These are phyloP conservation scores for Byssoonygena ceratinophila DNA, from an alignment of 2,329 filamentous ascomycete genomes.

Conservation along the genomic window DNA sequence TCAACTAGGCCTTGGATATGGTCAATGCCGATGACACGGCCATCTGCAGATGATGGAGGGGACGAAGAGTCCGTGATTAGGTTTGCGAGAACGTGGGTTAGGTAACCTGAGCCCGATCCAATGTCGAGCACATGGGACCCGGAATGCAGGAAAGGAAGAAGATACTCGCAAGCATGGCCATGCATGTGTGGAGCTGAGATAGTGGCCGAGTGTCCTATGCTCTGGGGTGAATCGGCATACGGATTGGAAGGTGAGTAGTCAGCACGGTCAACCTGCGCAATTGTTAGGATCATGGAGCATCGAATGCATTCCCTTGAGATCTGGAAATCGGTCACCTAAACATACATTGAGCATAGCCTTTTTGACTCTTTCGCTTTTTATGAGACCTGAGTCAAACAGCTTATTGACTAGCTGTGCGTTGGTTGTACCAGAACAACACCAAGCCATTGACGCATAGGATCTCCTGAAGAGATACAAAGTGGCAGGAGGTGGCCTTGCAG, in stretches of 20 bases:
- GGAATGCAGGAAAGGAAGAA: slow-evolving; percentile 48
- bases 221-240: slow-evolving; percentile 63
- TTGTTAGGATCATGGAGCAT: not conserved
- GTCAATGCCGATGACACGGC: slow-evolving; percentile 59
- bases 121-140: slow-evolving; percentile 57
- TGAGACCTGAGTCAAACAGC: slow-evolving; percentile 59
- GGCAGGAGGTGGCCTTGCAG: not conserved
- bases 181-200: slow-evolving; percentile 68
- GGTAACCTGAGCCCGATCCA: slow-evolving; percentile 66
- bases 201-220: slow-evolving; percentile 57
- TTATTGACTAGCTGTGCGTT: slow-evolving; percentile 72
- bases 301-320: not conserved
- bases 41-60: slow-evolving; percentile 25
- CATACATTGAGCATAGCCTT: slow-evolving; percentile 66
- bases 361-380: slow-evolving; percentile 60
- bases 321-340: not conserved
- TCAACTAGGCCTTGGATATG: slow-evolving; percentile 57
- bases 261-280: slow-evolving; percentile 69
- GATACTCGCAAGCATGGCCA: slow-evolving; percentile 52
- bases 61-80: slow-evolving; percentile 42
- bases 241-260: slow-evolving; percentile 64
- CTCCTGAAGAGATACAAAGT: not conserved
- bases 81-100: slow-evolving; percentile 80
- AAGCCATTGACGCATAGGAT: slow-evolving; percentile 58
- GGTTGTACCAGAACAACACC: slow-evolving; percentile 66